Base-by-base conservation (phyloP, 2,329 filamentous ascomycete species). In the Hymenoscyphus scutula region DNA sequence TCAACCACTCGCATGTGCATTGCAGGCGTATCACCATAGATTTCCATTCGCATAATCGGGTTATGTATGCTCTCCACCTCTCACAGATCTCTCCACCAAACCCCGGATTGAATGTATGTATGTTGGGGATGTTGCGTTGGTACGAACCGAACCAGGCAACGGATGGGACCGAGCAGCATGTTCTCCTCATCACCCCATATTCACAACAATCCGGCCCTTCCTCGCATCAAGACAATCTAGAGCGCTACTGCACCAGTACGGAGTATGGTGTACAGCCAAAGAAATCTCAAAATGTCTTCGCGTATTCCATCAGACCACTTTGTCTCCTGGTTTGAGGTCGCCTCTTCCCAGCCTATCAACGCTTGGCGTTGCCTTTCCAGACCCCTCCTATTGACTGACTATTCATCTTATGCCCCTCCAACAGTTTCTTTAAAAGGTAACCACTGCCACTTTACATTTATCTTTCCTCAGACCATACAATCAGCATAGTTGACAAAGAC, bases 171-270 rank as follows among this genome's bases (percentile, higher is more conserved):
- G 19, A 13, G 45, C 3, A 13, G 45, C 45, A 51, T 51, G n/a
- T 51, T 51, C 45, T 25, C 8, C 17, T 10, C n/a, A 23, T 23
- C 38, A 19, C n/a, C n/a, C 17, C 45, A 51, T 51, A 23, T 25
- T 23, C 10, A 51, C 19, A 19, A 13, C 11, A 25, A 11, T 10
- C 19, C 45, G 45, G 41, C n/a, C 41, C n/a, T 25, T 38, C 23
- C 56, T 65, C 34, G n/a, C 37, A 62, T 62, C 60, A 55, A 64
- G 30, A 62, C 57, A 57, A 38, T 37, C 29, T 38, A 53, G 30
- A 41, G 25, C 53, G 41, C 57, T 51, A n/a, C 19, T 53, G 37
- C 17, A 51, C 45, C 30, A 62, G 54, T 29, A n/a, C n/a, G n/a
- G n/a, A n/a, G n/a, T n/a, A n/a, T n/a, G n/a, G n/a, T n/a, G n/a